Conservation (phyloP, 1,284 basidiomycete genomes). For the Malassezia cuniculi region DNA sequence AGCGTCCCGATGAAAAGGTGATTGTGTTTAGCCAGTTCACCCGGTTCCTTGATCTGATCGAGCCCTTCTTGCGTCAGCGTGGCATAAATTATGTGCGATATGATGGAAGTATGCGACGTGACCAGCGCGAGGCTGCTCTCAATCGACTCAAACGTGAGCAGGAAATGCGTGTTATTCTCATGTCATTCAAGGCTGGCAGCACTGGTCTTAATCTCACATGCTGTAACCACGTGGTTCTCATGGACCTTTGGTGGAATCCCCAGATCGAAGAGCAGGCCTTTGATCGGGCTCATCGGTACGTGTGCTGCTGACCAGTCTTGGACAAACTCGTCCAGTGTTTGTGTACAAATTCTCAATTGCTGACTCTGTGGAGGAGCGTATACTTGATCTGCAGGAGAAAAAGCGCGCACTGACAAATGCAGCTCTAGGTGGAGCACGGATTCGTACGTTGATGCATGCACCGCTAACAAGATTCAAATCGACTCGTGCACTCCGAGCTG, state of each 20-base stretch:
- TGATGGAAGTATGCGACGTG: conserved; percentile 74
- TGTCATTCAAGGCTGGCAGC: conserved; percentile 90
- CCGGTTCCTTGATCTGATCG: conserved; percentile 70
- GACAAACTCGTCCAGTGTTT: conserved; percentile 71
- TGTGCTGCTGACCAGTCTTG: conserved; percentile 48
- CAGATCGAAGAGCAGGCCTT: conserved; percentile 65
- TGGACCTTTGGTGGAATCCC: conserved; percentile 76
- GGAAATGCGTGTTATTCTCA: conserved; percentile 62
- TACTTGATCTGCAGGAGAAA: conserved; percentile 57
- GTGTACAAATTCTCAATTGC: conserved; percentile 87
- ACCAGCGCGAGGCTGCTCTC: conserved; percentile 62
- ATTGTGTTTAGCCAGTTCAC: conserved; percentile 72
- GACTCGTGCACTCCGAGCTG: conserved; percentile 10
- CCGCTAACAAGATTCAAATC: conserved; percentile 1
- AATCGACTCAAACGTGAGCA: conserved; percentile 58
- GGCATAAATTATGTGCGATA: conserved; percentile 68
- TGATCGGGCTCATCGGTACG: conserved; percentile 68
- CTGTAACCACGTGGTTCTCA: conserved; percentile 83
- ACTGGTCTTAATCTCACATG: conserved; percentile 87
- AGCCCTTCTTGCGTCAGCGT: conserved; percentile 61
- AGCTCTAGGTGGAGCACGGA: conserved; percentile 60
- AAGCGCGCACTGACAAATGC: conserved; percentile 74
- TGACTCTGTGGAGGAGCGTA: conserved; percentile 78
- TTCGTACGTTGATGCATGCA: conserved; percentile 53
- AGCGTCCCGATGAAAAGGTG: conserved; percentile 61